Conservation (phyloP, 1,284 basidiomycete species). For the Tetrapyrgos nigripes region DNA sequence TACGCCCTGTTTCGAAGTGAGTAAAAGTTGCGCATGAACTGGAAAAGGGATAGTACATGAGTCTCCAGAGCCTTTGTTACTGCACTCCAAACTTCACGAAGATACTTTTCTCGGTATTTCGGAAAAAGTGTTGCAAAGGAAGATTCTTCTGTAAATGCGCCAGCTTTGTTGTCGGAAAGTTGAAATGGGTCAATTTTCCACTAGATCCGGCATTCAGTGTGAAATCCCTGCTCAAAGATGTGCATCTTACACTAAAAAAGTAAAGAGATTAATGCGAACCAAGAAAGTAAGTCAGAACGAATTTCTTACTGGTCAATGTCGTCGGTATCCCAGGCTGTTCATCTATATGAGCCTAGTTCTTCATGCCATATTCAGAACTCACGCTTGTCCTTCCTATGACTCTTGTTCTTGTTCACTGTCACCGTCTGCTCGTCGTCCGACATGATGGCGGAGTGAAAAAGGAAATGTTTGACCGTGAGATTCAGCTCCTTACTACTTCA, state of each 20-base stretch:
- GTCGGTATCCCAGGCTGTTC: slow-evolving; percentile 95
- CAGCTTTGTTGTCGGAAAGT: slow-evolving; percentile 77
- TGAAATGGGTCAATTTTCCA: slow-evolving; percentile 92
- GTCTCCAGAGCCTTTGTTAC: slow-evolving; percentile 89
- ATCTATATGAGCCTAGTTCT: neutral
- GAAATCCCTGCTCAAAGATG: neutral
- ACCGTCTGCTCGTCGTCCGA: slow-evolving; percentile 49
- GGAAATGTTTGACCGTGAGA: too few relatives aligned
- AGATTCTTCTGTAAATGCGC: slow-evolving; percentile 93
- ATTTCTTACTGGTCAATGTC: slow-evolving; percentile 93
- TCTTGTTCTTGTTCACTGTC: slow-evolving; percentile 82
- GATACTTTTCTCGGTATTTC: slow-evolving; percentile 97
- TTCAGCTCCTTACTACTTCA: too few relatives aligned
- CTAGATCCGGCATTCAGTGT: slow-evolving; percentile 43
- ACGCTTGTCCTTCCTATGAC: slow-evolving; percentile 93
- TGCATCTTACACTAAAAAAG: slow-evolving; percentile 34
- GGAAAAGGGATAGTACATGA: slow-evolving; percentile 57
- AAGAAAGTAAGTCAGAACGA: slow-evolving; percentile 9
- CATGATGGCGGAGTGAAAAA: slow-evolving; percentile 41
- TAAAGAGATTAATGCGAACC: slow-evolving; percentile 19
- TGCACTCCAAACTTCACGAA: slow-evolving; percentile 93
- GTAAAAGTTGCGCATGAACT: neutral
- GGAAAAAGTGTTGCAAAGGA: slow-evolving; percentile 99
- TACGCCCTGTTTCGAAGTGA: slow-evolving; percentile 63
- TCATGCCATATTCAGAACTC: slow-evolving; percentile 29